phyloP scores from a whole-genome alignment of 2,329 filamentous ascomycete species.

The Talaromyces sp. region DNA sequence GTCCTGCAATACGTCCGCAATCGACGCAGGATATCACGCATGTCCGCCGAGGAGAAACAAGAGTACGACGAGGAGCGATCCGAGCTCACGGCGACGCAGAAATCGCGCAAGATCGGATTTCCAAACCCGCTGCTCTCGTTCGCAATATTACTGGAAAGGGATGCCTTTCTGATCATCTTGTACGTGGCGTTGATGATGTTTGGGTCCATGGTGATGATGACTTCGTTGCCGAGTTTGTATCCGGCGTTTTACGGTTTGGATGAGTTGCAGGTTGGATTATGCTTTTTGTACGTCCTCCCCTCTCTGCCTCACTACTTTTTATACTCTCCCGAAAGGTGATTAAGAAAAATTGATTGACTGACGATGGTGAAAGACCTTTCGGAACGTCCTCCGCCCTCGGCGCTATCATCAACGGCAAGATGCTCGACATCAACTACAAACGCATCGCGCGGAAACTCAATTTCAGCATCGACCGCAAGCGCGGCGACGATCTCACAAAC shows the following conservation, averaged over 20 bases:
- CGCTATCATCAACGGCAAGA: slow-evolving; percentile 45
- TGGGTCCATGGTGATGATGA: slow-evolving; percentile 43
- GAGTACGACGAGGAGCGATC: slow-evolving; percentile 6
- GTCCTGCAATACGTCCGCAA: slow-evolving; percentile 25
- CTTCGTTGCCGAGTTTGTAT: slow-evolving; percentile 44
- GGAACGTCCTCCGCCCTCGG: slow-evolving; percentile 21
- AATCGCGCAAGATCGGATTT: slow-evolving; percentile 21
- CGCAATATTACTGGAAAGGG: slow-evolving; percentile 31
- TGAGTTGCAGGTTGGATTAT: slow-evolving; percentile 43
- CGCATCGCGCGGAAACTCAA: slow-evolving; percentile 60
- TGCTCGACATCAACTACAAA: slow-evolving; percentile 70
- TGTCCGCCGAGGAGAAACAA: not conserved
- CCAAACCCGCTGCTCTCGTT: slow-evolving; percentile 36
- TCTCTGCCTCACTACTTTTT: not conserved
- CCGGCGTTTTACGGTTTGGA: slow-evolving; percentile 43
- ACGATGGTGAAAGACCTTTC: slow-evolving; percentile 26
- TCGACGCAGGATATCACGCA: slow-evolving; percentile 7
- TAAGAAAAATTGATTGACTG: not conserved
- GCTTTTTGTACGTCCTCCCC: slow-evolving; percentile 22
- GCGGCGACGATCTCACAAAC: slow-evolving; percentile 48
- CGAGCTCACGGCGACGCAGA: slow-evolving; percentile 11
- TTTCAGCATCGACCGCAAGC: slow-evolving; percentile 58
- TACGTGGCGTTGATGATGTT: slow-evolving; percentile 40
- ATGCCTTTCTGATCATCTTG: slow-evolving; percentile 31
- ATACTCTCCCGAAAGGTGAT: too few relatives aligned